A percentile compares a stretch with the other conserved stretches of the same genome.
Conservation (phyloP, 352 stramenopile species). For the Pythium aquatile region DNA sequence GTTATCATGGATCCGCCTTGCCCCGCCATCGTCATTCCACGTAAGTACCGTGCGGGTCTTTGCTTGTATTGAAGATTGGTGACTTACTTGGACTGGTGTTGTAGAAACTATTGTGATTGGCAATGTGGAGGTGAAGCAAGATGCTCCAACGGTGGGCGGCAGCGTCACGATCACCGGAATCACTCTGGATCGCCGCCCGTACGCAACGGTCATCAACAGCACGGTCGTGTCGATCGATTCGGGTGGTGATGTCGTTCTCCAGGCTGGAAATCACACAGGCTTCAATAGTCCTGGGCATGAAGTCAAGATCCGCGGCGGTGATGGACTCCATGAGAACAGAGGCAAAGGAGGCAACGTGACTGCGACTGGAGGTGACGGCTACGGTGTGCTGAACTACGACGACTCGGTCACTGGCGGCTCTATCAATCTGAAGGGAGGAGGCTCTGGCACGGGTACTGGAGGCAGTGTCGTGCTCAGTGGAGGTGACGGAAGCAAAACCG, state of each 20-base stretch:
- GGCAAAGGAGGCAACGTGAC: slow-evolving; percentile 73
- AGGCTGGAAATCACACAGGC: slow-evolving; percentile 57
- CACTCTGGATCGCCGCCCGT: slow-evolving; percentile 34
- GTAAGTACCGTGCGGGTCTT: slow-evolving; percentile 30
- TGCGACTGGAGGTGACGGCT: slow-evolving; percentile 66
- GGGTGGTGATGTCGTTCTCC: slow-evolving; percentile 50
- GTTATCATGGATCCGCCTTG: slow-evolving; percentile 88
- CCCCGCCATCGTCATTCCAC: slow-evolving; percentile 63
- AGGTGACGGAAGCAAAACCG: slow-evolving; percentile 42
- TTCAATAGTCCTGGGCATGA: slow-evolving; percentile 66
- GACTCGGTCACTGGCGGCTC: slow-evolving; percentile 72
- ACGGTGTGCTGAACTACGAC: slow-evolving; percentile 68
- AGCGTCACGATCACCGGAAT: slow-evolving; percentile 38
- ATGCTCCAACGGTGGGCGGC: slow-evolving; percentile 39
- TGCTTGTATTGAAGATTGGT: no score
- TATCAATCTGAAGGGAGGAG: slow-evolving; percentile 65
- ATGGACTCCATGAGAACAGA: slow-evolving; percentile 73
- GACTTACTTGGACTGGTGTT: not conserved
- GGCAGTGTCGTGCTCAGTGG: slow-evolving; percentile 51
- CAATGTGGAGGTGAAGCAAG: slow-evolving; percentile 52
- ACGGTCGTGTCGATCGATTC: slow-evolving; percentile 40
- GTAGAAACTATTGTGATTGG: slow-evolving; percentile 56
- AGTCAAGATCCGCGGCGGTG: slow-evolving; percentile 58
- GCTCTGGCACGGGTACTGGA: slow-evolving; percentile 57
- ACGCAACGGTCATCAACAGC: slow-evolving; percentile 45